Evolutionary conservation across 306 rosid genomes (phyloP), one percentile per base, ranked within the genome.

Genomic region (Crotalaria pallida): DNA sequence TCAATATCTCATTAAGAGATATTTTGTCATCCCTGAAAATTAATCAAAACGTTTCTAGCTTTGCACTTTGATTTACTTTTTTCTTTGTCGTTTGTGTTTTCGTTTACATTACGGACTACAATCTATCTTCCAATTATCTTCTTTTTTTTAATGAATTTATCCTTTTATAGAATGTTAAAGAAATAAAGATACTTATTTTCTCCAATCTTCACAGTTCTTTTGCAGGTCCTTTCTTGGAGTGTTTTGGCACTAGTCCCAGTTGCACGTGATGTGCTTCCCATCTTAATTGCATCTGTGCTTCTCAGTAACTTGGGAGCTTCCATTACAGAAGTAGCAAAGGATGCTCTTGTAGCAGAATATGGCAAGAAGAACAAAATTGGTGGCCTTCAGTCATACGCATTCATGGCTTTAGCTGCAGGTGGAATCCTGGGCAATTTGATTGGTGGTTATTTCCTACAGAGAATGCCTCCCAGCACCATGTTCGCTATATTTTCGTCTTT

Each of bases 281-380:
- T 80, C 70, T 70, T 93, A 58, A 74, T 88, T 80, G 85, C 69
- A 2, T 72, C 82, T 55, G 87, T 83, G 64, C 94, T 93, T 76
- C 86, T 93, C 58, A 82, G 98, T 69, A 90, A 93, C 80, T 80
- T 90, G 15, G 97, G 98, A 68, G 98, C 97, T 49, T 93, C 98
- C 11, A 69, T 93, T 47, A 80, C 94, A 19, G 97, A 93, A 81
- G 97, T 93, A 4, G 92, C 96, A 34, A 88, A 90, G 65, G 98
- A 93, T 83, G 98, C 97, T 66, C 94, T 93, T 74, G 86, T 93
- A 5, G 88, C 97, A 29, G 98, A 93, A 58, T 90, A 87, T 49
- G 98, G 97, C 24, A 84, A 77, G 70, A 77, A 76, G 71, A 86
- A 90, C 71, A 85, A 80, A 71, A 77, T 87, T 5, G 77, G 81